Percentiles rank a stretch among this genome's conserved stretches.
phyloP scores from a whole-genome alignment of 495 filamentous ascomycete species.

The Hyaloscypha bicolor region DNA sequence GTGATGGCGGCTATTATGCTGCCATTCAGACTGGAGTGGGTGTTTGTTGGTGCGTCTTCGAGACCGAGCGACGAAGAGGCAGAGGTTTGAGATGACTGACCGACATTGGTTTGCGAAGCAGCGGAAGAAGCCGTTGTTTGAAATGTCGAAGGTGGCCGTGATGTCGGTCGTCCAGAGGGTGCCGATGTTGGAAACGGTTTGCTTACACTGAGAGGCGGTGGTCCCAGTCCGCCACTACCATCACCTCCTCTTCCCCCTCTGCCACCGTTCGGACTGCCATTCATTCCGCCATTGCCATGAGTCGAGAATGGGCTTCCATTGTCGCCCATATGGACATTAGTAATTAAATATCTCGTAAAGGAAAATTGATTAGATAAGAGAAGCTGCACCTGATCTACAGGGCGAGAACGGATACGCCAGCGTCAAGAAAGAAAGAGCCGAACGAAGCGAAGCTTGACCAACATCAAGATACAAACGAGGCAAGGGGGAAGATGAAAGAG shows the following conservation, averaged over 20 bases:
- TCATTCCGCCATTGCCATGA: not conserved
- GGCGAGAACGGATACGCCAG: not conserved
- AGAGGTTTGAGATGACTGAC: not conserved
- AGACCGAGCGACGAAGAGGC: not conserved
- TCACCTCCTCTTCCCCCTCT: too few species aligned
- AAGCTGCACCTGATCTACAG: conserved; percentile 1
- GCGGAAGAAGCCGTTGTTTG: not conserved
- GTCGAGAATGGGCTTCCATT: conserved; percentile 2
- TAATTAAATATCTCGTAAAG: conserved; percentile 1
- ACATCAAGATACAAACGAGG: too few species aligned
- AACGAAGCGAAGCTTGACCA: not conserved
- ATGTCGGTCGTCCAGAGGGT: not conserved
- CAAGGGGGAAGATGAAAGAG: too few species aligned
- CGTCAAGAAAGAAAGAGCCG: not conserved
- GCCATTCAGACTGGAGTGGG: not conserved
- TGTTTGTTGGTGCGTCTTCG: not conserved
- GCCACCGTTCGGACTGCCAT: not conserved
- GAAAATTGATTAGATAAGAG: not conserved
- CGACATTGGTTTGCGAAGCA: not conserved
- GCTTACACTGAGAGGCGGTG: not conserved
- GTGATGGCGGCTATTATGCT: conserved; percentile 8
- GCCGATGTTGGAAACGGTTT: not conserved
- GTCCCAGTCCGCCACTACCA: not conserved
- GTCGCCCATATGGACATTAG: not conserved
- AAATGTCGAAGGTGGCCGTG: not conserved